Conservation (phyloP, 352 stramenopile genomes). For the Aphanomyces stellatus region DNA sequence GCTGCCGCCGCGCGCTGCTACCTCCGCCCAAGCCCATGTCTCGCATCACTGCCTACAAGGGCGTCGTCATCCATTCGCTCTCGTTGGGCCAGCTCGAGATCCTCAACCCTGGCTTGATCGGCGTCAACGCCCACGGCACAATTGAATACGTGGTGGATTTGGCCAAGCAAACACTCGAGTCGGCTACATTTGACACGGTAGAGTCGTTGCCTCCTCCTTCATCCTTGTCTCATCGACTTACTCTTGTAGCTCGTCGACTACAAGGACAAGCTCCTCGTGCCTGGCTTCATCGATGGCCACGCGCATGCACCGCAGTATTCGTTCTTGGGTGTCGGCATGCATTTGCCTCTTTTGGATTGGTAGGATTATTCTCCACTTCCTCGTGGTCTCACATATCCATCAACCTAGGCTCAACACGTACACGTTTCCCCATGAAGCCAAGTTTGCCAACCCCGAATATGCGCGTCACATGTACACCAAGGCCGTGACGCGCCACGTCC, state of each 20-base stretch:
- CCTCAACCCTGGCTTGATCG: conserved; percentile 53
- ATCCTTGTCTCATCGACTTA: neutral
- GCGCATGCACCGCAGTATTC: conserved; percentile 91
- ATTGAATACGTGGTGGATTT: conserved; percentile 47
- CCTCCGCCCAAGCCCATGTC: too few species aligned
- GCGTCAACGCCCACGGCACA: conserved; percentile 33
- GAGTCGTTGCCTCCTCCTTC: neutral
- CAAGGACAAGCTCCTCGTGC: conserved; percentile 75
- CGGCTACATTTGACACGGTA: conserved; percentile 10
- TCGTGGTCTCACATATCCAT: neutral
- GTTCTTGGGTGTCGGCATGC: conserved; percentile 90
- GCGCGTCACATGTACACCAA: conserved; percentile 82
- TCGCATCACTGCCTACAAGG: conserved; percentile 68
- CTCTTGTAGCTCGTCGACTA: conserved; percentile 45
- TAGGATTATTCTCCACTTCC: neutral
- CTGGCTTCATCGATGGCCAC: conserved; percentile 92
- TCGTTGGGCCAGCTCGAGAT: conserved; percentile 48
- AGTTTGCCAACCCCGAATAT: conserved; percentile 43
- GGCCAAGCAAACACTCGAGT: conserved; percentile 19
- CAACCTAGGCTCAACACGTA: conserved; percentile 68
- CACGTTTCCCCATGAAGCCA: conserved; percentile 89
- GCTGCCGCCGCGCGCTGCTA: neutral
- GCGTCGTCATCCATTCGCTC: conserved; percentile 66
- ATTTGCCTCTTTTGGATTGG: conserved; percentile 90
- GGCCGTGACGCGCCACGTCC: conserved; percentile 77